These are phyloP conservation scores for Parasarocladium wereldwijsianum DNA, from an alignment of 2,329 filamentous ascomycete genomes.

Conservation along the genomic window DNA sequence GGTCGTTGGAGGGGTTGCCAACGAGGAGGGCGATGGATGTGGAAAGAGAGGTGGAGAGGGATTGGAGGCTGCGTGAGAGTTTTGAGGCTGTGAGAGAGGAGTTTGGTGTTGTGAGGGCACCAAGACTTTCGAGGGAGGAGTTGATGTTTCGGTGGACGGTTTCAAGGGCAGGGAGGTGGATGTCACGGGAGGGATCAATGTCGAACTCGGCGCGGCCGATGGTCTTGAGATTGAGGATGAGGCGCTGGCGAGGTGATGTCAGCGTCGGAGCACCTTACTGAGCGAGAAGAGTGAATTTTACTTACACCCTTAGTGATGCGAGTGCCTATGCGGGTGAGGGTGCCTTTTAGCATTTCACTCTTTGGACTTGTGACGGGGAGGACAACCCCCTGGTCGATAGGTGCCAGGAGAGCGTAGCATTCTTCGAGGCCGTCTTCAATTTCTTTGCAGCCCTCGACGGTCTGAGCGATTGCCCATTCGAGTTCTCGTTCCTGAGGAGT, in stretches of 20 bases:
- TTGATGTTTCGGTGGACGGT: slow-evolving; percentile 65
- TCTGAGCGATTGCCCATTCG: slow-evolving; percentile 37
- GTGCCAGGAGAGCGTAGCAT: slow-evolving; percentile 74
- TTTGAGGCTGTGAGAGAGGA: slow-evolving; percentile 28
- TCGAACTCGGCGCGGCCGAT: slow-evolving; percentile 36
- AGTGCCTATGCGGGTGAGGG: slow-evolving; percentile 80
- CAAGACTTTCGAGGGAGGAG: slow-evolving; percentile 68
- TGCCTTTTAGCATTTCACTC: slow-evolving; percentile 83
- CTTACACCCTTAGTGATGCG: slow-evolving; percentile 78
- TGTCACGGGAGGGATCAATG: slow-evolving; percentile 28
- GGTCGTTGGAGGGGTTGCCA: slow-evolving; percentile 30
- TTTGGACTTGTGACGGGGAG: slow-evolving; percentile 77
- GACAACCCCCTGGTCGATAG: slow-evolving; percentile 72
- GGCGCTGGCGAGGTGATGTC: slow-evolving; percentile 36
- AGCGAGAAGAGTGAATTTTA: slow-evolving; percentile 10
- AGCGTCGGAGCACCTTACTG: slow-evolving; percentile 3
- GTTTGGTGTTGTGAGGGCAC: slow-evolving; percentile 43
- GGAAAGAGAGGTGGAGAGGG: slow-evolving; percentile 37
- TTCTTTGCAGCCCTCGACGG: slow-evolving; percentile 30
- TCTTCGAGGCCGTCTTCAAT: slow-evolving; percentile 62
- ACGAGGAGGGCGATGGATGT: slow-evolving; percentile 38
- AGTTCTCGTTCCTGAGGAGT: no score
- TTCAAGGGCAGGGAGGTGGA: slow-evolving; percentile 55
- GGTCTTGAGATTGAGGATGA: slow-evolving; percentile 63
- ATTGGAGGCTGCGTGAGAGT: slow-evolving; percentile 38